These are phyloP conservation scores for Aspergillus bertholletiae DNA, from an alignment of 495 filamentous ascomycete species.

Conservation along the genomic window DNA sequence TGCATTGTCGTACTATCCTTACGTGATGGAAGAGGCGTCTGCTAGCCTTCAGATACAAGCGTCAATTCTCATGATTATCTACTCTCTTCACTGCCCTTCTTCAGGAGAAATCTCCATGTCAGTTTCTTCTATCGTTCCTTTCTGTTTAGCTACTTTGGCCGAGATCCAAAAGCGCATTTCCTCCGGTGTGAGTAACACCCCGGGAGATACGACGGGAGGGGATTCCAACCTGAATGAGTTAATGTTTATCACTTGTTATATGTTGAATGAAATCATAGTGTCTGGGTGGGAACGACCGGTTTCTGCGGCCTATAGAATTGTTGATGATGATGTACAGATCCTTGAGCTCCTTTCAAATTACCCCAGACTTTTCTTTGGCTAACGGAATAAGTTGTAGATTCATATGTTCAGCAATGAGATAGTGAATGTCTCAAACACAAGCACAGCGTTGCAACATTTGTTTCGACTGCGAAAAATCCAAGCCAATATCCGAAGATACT, in stretches of 20 bases:
- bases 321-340: conserved; percentile 29
- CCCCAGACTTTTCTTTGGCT: neutral
- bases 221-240: conserved; percentile 24
- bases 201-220: conserved; percentile 3
- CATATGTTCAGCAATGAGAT: conserved; percentile 24
- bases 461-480: conserved; percentile 33
- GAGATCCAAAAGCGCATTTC: conserved; percentile 23
- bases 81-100: conserved; percentile 32
- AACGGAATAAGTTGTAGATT: conserved; percentile 22
- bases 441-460: conserved; percentile 24
- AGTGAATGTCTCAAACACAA: conserved; percentile 17
- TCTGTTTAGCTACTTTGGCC: conserved; percentile 28
- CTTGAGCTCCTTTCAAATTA: no score
- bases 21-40: conserved; percentile 25
- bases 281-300: conserved; percentile 32
- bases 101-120: conserved; percentile 28
- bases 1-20: conserved; percentile 28
- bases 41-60: conserved; percentile 31
- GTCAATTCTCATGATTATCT: conserved; percentile 30
- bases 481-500: conserved; percentile 26
- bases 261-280: conserved; percentile 32
- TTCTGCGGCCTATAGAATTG: conserved; percentile 22
- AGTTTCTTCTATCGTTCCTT: conserved; percentile 30
- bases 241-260: conserved; percentile 33
- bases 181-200: conserved; percentile 8